Percentiles rank a stretch among this genome's conserved stretches.
phyloP scores from a whole-genome alignment of 345 rosid genomes.

The Eucalyptus regnans region DNA sequence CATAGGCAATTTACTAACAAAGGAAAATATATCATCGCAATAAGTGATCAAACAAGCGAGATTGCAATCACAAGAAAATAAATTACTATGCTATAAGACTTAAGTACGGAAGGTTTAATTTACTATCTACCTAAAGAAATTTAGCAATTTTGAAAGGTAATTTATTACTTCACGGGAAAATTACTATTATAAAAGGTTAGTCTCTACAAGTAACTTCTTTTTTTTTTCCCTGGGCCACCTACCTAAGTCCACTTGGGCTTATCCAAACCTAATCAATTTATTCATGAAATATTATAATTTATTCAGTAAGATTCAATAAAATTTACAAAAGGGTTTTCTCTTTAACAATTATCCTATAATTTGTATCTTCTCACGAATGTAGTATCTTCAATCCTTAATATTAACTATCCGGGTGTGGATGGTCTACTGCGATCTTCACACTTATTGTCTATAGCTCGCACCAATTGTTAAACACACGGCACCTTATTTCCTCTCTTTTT shows the following conservation, averaged over 20 bases:
- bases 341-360: too few relatives aligned
- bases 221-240: fast-evolving
- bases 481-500: neutral
- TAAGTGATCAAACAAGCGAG: neutral
- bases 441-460: too few relatives aligned
- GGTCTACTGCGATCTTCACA: fast-evolving
- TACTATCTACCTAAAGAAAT: neutral
- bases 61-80: neutral
- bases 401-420: too few relatives aligned
- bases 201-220: too few relatives aligned
- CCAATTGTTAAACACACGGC: neutral
- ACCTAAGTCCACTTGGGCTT: too few relatives aligned
- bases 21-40: too few relatives aligned
- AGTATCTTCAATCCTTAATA: too few relatives aligned
- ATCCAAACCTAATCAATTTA: too few relatives aligned
- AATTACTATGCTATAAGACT: neutral
- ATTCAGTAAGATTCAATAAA: too few relatives aligned
- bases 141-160: neutral
- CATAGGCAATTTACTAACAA: neutral
- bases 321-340: fast-evolving
- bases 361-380: too few relatives aligned
- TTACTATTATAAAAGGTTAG: fast-evolving
- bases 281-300: too few relatives aligned
- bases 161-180: too few relatives aligned
- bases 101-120: neutral